These are phyloP conservation scores for Mortierella sp. DNA, from an alignment of 371 early-diverging fungal genomes.

Conservation along the genomic window DNA sequence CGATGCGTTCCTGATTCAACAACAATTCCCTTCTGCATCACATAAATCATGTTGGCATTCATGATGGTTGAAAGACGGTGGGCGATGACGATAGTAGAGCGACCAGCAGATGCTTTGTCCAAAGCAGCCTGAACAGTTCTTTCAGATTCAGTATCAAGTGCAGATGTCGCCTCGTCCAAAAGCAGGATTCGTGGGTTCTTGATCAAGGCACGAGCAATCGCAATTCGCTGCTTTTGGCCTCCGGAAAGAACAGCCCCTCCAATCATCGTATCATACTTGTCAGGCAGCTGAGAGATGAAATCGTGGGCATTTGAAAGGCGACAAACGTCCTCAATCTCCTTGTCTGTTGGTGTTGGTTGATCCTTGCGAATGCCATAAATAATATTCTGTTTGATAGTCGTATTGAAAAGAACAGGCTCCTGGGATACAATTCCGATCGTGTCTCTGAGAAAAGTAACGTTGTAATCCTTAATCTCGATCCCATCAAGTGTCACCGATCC, in stretches of 20 bases:
- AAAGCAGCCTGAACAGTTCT: conserved; percentile 83
- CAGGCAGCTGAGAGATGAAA: conserved; percentile 76
- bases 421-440: conserved; percentile 68
- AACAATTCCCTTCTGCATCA: conserved; percentile 75
- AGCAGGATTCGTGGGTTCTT: conserved; percentile 74
- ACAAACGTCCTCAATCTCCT: conserved; percentile 64
- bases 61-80: conserved; percentile 86
- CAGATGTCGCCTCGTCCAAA: conserved; percentile 79
- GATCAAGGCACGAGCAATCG: conserved; percentile 85
- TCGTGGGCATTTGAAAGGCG: conserved; percentile 75
- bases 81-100: conserved; percentile 95
- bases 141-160: conserved; percentile 83
- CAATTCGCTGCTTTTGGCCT: conserved; percentile 72
- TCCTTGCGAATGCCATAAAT: conserved; percentile 41
- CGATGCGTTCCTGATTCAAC: conserved; percentile 77
- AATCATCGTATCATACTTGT: conserved; percentile 76
- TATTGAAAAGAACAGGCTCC: conserved; percentile 75
- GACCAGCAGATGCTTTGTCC: conserved; percentile 76
- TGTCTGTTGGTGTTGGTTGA: conserved; percentile 38
- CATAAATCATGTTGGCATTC: conserved; percentile 87
- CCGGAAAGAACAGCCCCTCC: conserved; percentile 68
- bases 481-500: conserved; percentile 57
- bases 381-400: conserved; percentile 63
- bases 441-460: conserved; percentile 57
- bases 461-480: conserved; percentile 55